Percentiles rank a stretch among this genome's conserved stretches.
Evolutionary conservation across 768 basidiomycete species (phyloP).

Genomic region (Kwoniella heveanensis): DNA sequence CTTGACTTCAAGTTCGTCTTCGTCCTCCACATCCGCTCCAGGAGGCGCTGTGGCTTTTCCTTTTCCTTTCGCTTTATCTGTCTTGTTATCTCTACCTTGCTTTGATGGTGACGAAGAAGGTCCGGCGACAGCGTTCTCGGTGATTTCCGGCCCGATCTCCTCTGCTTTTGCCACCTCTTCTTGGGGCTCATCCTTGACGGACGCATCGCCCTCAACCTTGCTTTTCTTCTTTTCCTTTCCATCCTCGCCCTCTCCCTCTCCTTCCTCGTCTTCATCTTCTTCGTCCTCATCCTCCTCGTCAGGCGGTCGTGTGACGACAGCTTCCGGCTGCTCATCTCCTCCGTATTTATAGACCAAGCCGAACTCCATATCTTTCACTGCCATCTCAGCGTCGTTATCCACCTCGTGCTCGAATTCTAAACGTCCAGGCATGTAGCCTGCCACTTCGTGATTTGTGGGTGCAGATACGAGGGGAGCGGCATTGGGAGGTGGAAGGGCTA

Average conservation of each 20-base stretch:
- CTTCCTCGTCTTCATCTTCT: conserved; percentile 71
- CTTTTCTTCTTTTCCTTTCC: conserved; percentile 18
- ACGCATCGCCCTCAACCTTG: conserved; percentile 27
- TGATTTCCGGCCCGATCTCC: conserved; percentile 1
- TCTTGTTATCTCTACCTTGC: conserved; percentile 21
- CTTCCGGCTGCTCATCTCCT: conserved; percentile 67
- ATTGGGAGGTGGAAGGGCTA: conserved; percentile 54
- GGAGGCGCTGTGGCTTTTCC: conserved; percentile 30
- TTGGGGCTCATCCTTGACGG: conserved; percentile 45
- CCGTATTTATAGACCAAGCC: conserved; percentile 82
- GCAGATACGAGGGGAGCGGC: conserved; percentile 82
- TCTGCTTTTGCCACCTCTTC: neutral
- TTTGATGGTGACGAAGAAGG: conserved; percentile 12
- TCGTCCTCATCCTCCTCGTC: conserved; percentile 59
- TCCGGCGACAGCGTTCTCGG: conserved; percentile 10
- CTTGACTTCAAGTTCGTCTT: conserved; percentile 83
- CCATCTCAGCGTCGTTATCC: conserved; percentile 93
- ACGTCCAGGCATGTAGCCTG: conserved; percentile 91
- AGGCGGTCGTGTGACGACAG: conserved; percentile 57
- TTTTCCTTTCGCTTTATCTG: conserved; percentile 32
- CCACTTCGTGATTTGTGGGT: conserved; percentile 84
- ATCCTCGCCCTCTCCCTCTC: conserved; percentile 17
- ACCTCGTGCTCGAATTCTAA: conserved; percentile 97
- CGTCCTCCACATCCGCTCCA: conserved; percentile 67
- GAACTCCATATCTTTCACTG: conserved; percentile 94